These are phyloP conservation scores for Rhodotorula graminis DNA, from an alignment of 768 basidiomycete species.

Conservation along the genomic window DNA sequence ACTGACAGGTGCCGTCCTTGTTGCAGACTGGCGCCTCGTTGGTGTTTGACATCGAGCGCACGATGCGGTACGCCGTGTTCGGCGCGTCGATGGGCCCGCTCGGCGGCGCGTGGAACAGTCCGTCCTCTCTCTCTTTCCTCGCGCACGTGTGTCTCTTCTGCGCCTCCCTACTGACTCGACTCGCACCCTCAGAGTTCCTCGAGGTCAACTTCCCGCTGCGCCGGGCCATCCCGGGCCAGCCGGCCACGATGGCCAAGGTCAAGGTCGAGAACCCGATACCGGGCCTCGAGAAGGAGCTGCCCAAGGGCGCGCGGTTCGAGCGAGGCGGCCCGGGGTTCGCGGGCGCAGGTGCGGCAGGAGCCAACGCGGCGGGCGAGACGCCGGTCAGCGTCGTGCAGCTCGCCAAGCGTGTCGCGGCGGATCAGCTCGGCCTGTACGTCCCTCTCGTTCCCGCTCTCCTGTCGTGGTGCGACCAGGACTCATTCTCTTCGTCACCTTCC, in stretches of 20 bases:
- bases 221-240: neutral
- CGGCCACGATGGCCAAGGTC: slow-evolving; percentile 20
- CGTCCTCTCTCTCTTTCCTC: neutral
- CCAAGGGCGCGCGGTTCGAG: slow-evolving; percentile 23
- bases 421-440: slow-evolving; percentile 36
- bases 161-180: neutral
- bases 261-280: slow-evolving; percentile 33
- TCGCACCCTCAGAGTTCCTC: slow-evolving; percentile 30
- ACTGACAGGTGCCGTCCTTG: no score
- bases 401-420: slow-evolving; percentile 36
- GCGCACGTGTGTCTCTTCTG: neutral
- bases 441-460: no score
- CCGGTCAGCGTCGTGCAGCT: slow-evolving; percentile 10
- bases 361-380: neutral
- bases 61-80: slow-evolving; percentile 27
- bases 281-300: slow-evolving; percentile 27
- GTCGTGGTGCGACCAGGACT: no score
- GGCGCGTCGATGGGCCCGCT: slow-evolving; percentile 40
- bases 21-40: neutral
- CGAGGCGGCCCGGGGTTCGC: slow-evolving; percentile 4
- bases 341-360: neutral
- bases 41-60: slow-evolving; percentile 15
- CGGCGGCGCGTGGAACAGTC: slow-evolving; percentile 39
- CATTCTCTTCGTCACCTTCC: no score
- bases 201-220: slow-evolving; percentile 40